These are phyloP conservation scores for Hordeum vulgare DNA, from an alignment of 176 grass and related monocot species.

Conservation along the genomic window DNA sequence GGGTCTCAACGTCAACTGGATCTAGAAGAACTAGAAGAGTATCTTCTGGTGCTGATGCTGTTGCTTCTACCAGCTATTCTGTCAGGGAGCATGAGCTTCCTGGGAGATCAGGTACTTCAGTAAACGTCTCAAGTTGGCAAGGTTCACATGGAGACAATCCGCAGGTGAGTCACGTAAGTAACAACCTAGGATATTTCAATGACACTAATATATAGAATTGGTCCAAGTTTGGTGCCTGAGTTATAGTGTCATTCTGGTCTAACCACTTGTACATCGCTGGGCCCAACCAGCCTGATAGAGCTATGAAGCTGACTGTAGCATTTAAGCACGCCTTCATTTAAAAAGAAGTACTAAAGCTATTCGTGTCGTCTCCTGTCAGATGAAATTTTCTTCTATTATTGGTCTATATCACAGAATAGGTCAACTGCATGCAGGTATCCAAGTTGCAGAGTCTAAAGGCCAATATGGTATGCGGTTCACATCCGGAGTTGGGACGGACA, in stretches of 20 bases:
- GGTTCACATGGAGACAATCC: constrained; percentile 45
- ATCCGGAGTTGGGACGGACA: constrained; percentile 67
- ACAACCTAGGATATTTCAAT: neutral
- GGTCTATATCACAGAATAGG: neutral
- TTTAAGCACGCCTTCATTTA: neutral
- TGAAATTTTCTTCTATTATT: neutral
- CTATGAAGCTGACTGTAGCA: constrained; percentile 2
- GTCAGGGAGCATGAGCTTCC: constrained; percentile 59
- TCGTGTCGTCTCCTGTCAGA: neutral
- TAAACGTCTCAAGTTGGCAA: constrained; percentile 45
- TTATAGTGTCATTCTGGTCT: neutral
- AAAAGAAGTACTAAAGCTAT: neutral
- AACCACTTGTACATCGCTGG: neutral
- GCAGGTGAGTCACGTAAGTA: constrained; percentile 45
- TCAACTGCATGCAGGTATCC: constrained; percentile 58
- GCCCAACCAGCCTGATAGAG: neutral
- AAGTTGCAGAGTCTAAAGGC: constrained; percentile 93
- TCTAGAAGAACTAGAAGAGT: constrained; percentile 72
- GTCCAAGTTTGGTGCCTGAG: neutral
- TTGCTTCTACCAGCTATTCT: constrained; percentile 70
- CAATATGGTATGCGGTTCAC: constrained; percentile 94
- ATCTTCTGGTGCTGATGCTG: constrained; percentile 62
- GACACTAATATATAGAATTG: neutral
- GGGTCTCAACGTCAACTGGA: constrained; percentile 92
- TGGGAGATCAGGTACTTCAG: constrained; percentile 49